Evolutionary conservation across 371 early-diverging fungal genomes (phyloP).

Genomic region (Syncephalastrum contaminatum): DNA sequence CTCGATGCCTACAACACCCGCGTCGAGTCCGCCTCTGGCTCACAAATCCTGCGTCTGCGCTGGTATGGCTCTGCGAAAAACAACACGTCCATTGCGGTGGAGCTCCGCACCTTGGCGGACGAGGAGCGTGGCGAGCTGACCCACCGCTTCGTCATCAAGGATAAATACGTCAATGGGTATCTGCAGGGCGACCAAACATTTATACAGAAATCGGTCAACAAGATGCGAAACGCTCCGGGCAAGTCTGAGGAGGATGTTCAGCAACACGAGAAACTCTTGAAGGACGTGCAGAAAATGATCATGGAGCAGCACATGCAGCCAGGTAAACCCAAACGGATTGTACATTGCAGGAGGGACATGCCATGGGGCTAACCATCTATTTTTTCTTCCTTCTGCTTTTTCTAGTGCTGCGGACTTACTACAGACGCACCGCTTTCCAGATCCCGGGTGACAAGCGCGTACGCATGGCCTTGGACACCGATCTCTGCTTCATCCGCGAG

Average conservation of each 20-base stretch:
- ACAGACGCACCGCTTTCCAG: constrained; percentile 99
- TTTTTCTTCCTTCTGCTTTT: constrained; percentile 3
- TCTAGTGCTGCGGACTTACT: constrained; percentile 88
- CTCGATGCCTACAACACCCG: constrained; percentile 93
- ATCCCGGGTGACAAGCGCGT: constrained; percentile 97
- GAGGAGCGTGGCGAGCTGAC: constrained; percentile 98
- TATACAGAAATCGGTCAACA: constrained; percentile 71
- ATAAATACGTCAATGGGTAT: constrained; percentile 89
- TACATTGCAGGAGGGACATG: constrained; percentile 1
- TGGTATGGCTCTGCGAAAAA: constrained; percentile 85
- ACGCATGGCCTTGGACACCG: constrained; percentile 98
- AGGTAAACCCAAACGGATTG: constrained; percentile 46
- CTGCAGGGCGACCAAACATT: constrained; percentile 75
- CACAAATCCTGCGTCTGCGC: constrained; percentile 89
- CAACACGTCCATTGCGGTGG: constrained; percentile 81
- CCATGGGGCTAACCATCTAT: not conserved
- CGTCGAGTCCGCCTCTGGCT: constrained; percentile 89
- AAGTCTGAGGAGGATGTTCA: constrained; percentile 81
- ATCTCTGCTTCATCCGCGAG: constrained; percentile 97
- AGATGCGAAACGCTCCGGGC: constrained; percentile 73
- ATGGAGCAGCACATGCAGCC: constrained; percentile 79
- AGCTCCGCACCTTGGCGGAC: constrained; percentile 97
- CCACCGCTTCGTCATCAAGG: constrained; percentile 93
- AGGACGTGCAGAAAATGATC: constrained; percentile 84
- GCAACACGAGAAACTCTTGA: constrained; percentile 70